phyloP scores from a whole-genome alignment of 169 alveolate genomes.

The Babesia bovis region DNA sequence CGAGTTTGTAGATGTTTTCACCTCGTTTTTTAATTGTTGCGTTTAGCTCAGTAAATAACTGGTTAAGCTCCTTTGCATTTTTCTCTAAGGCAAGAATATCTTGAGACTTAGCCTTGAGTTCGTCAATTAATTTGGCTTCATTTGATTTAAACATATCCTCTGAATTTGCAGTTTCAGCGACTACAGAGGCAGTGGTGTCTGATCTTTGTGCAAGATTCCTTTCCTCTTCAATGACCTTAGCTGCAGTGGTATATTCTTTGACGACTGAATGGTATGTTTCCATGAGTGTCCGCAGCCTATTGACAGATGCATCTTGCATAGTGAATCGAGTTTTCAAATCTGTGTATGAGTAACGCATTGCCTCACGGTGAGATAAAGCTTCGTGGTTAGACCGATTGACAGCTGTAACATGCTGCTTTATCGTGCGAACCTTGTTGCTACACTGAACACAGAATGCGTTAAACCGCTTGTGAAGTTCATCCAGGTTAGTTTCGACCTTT shows the following conservation, averaged over 20 bases:
- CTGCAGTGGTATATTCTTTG: conserved; percentile 54
- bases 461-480: conserved; percentile 61
- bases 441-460: conserved; percentile 52
- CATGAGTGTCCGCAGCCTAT: conserved; percentile 57
- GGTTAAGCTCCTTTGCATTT: conserved; percentile 58
- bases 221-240: conserved; percentile 21
- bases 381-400: conserved; percentile 53
- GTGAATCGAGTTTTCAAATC: conserved; percentile 60
- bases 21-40: conserved; percentile 59
- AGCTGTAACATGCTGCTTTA: conserved; percentile 45
- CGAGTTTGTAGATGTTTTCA: conserved; percentile 59
- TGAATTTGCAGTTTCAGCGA: background rate
- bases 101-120: conserved; percentile 43
- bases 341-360: conserved; percentile 25
- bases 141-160: background rate
- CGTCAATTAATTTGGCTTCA: conserved; percentile 34
- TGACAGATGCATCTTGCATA: conserved; percentile 65
- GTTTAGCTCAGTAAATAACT: conserved; percentile 50
- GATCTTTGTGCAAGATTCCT: background rate
- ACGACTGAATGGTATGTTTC: conserved; percentile 65
- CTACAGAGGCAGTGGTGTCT: background rate
- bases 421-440: conserved; percentile 28
- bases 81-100: conserved; percentile 49
- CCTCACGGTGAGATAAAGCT: conserved; percentile 48
- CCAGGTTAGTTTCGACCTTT: conserved; percentile 48